Evolutionary conservation across 2,329 filamentous ascomycete genomes (phyloP).

Genomic region (Aspergillus intermedius): DNA sequence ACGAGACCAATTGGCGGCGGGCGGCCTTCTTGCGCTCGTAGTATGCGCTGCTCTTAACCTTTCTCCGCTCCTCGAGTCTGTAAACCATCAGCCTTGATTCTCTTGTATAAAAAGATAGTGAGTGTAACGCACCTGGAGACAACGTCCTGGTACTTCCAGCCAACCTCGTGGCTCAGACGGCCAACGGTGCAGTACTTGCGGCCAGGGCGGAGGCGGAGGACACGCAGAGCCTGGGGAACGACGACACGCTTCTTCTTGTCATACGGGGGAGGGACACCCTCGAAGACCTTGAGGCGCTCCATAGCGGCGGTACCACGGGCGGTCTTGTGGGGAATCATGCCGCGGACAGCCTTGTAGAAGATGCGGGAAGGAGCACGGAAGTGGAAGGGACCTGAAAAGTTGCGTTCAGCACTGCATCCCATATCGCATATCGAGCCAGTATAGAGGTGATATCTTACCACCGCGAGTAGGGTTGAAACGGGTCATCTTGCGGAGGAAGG

Average conservation of each 20-base stretch:
- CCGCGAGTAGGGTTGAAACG: conserved; percentile 99
- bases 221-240: conserved; percentile 93
- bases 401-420: conserved; percentile 9
- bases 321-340: conserved; percentile 99
- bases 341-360: conserved; percentile 99
- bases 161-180: conserved; percentile 95
- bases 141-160: conserved; percentile 99
- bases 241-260: conserved; percentile 99
- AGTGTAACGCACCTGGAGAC: conserved; percentile 74
- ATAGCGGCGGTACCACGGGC: conserved; percentile 91
- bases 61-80: conserved; percentile 98
- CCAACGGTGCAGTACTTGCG: conserved; percentile 99
- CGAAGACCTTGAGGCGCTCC: conserved; percentile 99
- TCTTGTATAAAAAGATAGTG: conserved; percentile 1
- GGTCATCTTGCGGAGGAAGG: conserved; percentile 99
- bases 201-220: conserved; percentile 94
- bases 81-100: conserved; percentile 19
- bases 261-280: conserved; percentile 97
- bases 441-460: conserved; percentile 53
- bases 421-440: neutral
- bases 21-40: conserved; percentile 99
- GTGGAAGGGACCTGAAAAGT: conserved; percentile 81
- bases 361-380: conserved; percentile 98
- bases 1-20: conserved; percentile 81
- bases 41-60: conserved; percentile 98